These are phyloP conservation scores for Scleromitrula shiraiana DNA, from an alignment of 2,329 filamentous ascomycete species.

Conservation along the genomic window DNA sequence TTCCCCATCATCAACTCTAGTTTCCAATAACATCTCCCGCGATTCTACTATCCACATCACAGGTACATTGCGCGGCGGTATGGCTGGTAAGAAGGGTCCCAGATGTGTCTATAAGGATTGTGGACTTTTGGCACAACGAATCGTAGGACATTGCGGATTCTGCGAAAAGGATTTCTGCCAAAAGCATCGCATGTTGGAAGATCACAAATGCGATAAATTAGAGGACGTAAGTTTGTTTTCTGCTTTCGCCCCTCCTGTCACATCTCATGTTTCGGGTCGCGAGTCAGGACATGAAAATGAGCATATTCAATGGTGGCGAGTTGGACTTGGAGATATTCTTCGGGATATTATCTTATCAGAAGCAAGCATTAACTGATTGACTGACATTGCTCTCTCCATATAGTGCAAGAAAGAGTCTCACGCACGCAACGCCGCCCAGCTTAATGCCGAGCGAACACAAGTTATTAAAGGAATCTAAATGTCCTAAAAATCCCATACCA, in stretches of 20 bases:
- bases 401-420: conserved; percentile 95
- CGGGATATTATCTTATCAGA: conserved; percentile 30
- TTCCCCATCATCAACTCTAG: conserved; percentile 32
- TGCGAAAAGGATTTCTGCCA: conserved; percentile 91
- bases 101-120: conserved; percentile 87
- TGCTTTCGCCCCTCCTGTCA: not conserved
- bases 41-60: conserved; percentile 46
- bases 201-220: conserved; percentile 85
- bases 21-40: conserved; percentile 39
- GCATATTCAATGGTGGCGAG: conserved; percentile 31
- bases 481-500: too few species aligned
- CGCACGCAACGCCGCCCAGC: conserved; percentile 84
- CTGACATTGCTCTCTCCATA: not conserved
- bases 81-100: conserved; percentile 64
- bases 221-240: conserved; percentile 61
- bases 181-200: conserved; percentile 87
- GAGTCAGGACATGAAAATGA: not conserved
- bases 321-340: conserved; percentile 30
- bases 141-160: conserved; percentile 94
- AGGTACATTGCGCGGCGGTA: conserved; percentile 46
- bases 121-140: conserved; percentile 78
- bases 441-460: conserved; percentile 87
- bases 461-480: conserved; percentile 84
- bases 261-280: not conserved
- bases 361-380: not conserved